These are phyloP conservation scores for Blepharisma japonicum DNA, from an alignment of 73 alveolate genomes.

Conservation along the genomic window DNA sequence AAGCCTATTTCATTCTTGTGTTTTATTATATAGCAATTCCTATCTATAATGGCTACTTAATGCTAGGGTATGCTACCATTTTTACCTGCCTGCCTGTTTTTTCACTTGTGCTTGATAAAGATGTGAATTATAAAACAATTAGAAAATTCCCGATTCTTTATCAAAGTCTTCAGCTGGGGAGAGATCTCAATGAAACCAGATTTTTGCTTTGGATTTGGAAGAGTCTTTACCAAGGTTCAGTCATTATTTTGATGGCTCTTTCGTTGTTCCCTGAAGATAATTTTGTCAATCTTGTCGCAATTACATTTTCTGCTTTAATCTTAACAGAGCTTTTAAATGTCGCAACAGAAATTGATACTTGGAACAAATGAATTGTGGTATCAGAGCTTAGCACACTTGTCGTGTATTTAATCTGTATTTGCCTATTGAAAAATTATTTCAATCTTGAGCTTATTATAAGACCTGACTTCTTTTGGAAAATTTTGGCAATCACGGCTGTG, in stretches of 20 bases:
- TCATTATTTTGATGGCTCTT: constrained; percentile 71
- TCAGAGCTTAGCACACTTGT: background rate
- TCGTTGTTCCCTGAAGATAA: constrained; percentile 68
- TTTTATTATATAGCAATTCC: constrained; percentile 94
- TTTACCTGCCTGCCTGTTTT: constrained; percentile 93
- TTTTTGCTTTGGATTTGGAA: constrained; percentile 87
- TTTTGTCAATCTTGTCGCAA: constrained; percentile 57
- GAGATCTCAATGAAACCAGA: constrained; percentile 76
- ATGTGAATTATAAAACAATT: constrained; percentile 66
- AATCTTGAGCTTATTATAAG: background rate
- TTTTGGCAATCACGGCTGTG: constrained; percentile 45
- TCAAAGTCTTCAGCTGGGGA: constrained; percentile 78
- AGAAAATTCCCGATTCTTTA: constrained; percentile 86
- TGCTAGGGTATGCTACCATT: constrained; percentile 95
- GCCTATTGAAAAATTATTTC: background rate
- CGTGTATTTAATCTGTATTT: background rate
- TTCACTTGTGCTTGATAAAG: constrained; percentile 87
- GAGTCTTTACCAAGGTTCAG: constrained; percentile 84
- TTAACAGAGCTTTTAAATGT: constrained; percentile 87
- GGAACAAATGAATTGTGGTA: background rate
- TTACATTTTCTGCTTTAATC: constrained; percentile 88
- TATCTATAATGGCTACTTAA: constrained; percentile 90
- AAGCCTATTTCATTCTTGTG: constrained; percentile 78
- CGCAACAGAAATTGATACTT: constrained; percentile 60
- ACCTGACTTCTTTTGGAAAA: constrained; percentile 43